Evolutionary conservation across 768 basidiomycete species (phyloP).

Genomic region (Fomitopsis serialis): DNA sequence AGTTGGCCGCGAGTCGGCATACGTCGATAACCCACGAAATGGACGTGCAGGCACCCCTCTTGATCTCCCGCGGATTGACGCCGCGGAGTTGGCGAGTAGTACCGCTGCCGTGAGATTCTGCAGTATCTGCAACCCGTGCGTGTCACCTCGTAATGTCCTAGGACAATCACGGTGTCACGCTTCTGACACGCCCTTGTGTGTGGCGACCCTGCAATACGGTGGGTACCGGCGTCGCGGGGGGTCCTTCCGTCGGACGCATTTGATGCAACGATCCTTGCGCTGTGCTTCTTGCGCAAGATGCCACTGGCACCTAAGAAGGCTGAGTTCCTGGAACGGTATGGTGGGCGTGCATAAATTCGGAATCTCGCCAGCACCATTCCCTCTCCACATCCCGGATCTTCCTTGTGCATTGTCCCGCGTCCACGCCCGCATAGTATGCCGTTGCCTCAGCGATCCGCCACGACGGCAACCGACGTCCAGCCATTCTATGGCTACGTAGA

Average conservation of each 20-base stretch:
- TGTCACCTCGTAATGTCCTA: neutral
- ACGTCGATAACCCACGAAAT: neutral
- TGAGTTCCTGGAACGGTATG: neutral
- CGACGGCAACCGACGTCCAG: slow-evolving; percentile 28
- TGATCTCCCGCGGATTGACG: neutral
- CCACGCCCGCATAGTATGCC: neutral
- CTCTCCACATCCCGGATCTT: neutral
- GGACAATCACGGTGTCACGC: slow-evolving; percentile 1
- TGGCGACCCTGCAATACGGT: neutral
- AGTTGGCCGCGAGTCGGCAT: neutral
- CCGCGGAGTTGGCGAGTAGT: neutral
- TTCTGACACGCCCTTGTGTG: neutral
- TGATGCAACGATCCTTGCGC: neutral
- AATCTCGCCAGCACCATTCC: neutral
- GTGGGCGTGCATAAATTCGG: neutral
- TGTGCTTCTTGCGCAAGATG: neutral
- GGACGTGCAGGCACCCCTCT: neutral
- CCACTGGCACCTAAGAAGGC: neutral
- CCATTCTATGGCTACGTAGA: slow-evolving; percentile 80
- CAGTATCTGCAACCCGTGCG: neutral
- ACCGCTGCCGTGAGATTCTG: neutral
- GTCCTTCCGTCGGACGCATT: neutral
- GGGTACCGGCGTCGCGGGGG: neutral
- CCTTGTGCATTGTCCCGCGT: neutral
- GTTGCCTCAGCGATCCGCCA: slow-evolving; percentile 1